phyloP scores from a whole-genome alignment of 495 filamentous ascomycete genomes.

The Penicillium parvum region DNA sequence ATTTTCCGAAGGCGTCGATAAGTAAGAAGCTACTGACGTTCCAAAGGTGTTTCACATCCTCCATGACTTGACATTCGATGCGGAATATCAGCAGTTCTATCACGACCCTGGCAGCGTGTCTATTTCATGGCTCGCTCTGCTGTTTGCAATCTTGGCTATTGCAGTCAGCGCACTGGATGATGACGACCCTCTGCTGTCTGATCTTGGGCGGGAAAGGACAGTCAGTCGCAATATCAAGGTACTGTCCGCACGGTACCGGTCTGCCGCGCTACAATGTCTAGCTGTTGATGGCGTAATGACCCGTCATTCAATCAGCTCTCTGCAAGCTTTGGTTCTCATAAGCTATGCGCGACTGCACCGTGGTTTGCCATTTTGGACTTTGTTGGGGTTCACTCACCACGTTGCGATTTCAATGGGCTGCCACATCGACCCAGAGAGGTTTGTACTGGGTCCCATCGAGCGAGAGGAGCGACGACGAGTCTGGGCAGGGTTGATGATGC shows the following conservation, averaged over 20 bases:
- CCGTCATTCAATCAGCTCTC: slow-evolving; percentile 42
- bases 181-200: slow-evolving; percentile 37
- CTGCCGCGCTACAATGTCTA: slow-evolving; percentile 41
- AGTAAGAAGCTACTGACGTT: no score
- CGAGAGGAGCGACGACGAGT: slow-evolving; percentile 44
- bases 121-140: slow-evolving; percentile 39
- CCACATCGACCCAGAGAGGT: slow-evolving; percentile 44
- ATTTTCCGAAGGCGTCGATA: no score
- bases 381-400: slow-evolving; percentile 44
- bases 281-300: slow-evolving; percentile 42
- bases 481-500: slow-evolving; percentile 43
- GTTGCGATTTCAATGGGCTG: slow-evolving; percentile 46
- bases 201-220: slow-evolving; percentile 39
- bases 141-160: slow-evolving; percentile 43
- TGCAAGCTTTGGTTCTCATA: slow-evolving; percentile 44
- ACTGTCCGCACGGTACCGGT: slow-evolving; percentile 40
- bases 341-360: slow-evolving; percentile 41
- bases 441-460: slow-evolving; percentile 38
- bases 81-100: slow-evolving; percentile 44
- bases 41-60: slow-evolving; percentile 41
- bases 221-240: slow-evolving; percentile 39
- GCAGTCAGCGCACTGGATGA: slow-evolving; percentile 44
- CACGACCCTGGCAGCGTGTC: slow-evolving; percentile 39
- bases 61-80: slow-evolving; percentile 46
- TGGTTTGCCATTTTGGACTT: slow-evolving; percentile 38